These are phyloP conservation scores for Waltiozyma sp. DNA, from an alignment of 1,139 yeast genomes.

Conservation along the genomic window DNA sequence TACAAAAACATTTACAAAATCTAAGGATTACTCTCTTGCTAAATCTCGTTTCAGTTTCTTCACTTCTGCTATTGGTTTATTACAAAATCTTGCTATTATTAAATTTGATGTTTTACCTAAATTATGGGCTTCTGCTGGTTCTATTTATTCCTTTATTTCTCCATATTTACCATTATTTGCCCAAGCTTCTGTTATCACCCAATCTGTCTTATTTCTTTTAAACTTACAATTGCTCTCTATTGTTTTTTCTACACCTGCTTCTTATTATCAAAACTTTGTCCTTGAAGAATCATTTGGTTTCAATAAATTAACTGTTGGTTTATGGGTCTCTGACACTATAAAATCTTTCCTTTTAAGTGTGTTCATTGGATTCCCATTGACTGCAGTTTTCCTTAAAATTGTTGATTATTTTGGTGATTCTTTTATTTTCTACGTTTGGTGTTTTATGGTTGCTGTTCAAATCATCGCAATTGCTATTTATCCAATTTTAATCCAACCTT, in stretches of 20 bases:
- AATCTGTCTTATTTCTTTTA: slow-evolving; percentile 55
- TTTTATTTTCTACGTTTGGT: slow-evolving; percentile 71
- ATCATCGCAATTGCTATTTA: slow-evolving; percentile 59
- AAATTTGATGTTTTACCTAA: slow-evolving; percentile 57
- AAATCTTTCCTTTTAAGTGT: slow-evolving; percentile 46
- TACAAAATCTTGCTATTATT: slow-evolving; percentile 47
- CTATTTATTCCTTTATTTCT: slow-evolving; percentile 19
- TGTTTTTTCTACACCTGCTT: slow-evolving; percentile 50
- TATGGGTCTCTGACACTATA: slow-evolving; percentile 64
- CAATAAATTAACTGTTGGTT: slow-evolving; percentile 63
- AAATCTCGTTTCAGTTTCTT: slow-evolving; percentile 63
- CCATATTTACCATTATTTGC: slow-evolving; percentile 24
- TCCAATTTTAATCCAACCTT: slow-evolving; percentile 82
- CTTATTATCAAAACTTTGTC: slow-evolving; percentile 72
- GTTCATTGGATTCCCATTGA: slow-evolving; percentile 59
- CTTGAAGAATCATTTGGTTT: slow-evolving; percentile 90
- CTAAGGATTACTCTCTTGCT: slow-evolving; percentile 76
- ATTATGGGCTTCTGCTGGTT: slow-evolving; percentile 50
- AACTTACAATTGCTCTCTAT: slow-evolving; percentile 38
- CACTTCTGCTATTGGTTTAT: slow-evolving; percentile 37
- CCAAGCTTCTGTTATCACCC: slow-evolving; percentile 47
- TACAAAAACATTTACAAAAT: slow-evolving; percentile 62
- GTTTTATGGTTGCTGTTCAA: slow-evolving; percentile 60
- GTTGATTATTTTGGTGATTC: slow-evolving; percentile 69
- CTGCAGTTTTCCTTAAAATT: slow-evolving; percentile 70